A percentile compares a stretch with the other conserved stretches of the same genome.
Evolutionary conservation across 129 eudicot genomes (phyloP).

Genomic region (Oenanthe sinensis): DNA sequence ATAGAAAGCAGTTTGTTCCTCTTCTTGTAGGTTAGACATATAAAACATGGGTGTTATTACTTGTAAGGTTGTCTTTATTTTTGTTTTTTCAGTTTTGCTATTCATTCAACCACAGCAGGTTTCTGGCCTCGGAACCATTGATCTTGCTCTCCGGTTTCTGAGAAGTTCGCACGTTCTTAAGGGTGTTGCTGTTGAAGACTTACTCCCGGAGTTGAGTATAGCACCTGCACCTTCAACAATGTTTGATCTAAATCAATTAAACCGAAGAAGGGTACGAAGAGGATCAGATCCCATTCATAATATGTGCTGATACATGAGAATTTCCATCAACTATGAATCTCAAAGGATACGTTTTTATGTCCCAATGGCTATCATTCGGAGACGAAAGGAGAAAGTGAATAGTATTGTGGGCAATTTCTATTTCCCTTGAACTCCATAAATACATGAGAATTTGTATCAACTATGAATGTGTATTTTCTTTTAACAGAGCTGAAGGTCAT

Average conservation of each 20-base stretch:
- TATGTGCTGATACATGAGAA: constrained; percentile 25
- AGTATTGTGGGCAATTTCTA: background rate
- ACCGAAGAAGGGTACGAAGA: constrained; percentile 50
- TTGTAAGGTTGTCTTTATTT: too few relatives aligned
- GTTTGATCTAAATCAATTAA: constrained; percentile 45
- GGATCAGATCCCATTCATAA: constrained; percentile 78
- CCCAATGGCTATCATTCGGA: background rate
- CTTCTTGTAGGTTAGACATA: too few relatives aligned
- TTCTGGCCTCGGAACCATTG: constrained; percentile 30
- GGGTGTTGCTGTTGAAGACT: constrained; percentile 21
- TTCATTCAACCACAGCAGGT: constrained; percentile 26
- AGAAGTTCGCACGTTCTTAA: constrained; percentile 34
- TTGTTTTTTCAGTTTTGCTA: too few relatives aligned
- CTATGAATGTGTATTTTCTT: too few relatives aligned
- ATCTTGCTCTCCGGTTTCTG: constrained; percentile 36
- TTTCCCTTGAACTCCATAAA: too few relatives aligned
- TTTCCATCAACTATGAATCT: background rate
- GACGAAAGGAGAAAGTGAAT: background rate
- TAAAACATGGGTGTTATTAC: too few relatives aligned
- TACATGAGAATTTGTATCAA: too few relatives aligned
- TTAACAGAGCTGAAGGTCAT: constrained; percentile 9
- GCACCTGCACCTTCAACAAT: constrained; percentile 56
- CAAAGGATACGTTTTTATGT: background rate
- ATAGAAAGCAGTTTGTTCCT: too few relatives aligned
- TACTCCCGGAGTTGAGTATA: constrained; percentile 21